A percentile compares a stretch with the other conserved stretches of the same genome.
Conservation (phyloP, 1,139 yeast species). For the Hemisphaericaspora subhashii region DNA sequence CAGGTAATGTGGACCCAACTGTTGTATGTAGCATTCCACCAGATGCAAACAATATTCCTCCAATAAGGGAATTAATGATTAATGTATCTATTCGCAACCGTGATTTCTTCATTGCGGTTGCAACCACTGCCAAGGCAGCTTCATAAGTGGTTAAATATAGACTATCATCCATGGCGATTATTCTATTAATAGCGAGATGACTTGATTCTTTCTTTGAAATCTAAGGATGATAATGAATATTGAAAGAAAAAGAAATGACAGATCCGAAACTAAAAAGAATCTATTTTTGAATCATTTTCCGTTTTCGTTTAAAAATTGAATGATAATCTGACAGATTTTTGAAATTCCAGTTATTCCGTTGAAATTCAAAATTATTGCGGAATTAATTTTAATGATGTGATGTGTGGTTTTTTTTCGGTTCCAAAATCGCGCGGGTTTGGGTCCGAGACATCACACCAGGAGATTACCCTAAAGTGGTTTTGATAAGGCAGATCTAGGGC, state of each 20-base stretch:
- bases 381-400: background rate
- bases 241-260: background rate
- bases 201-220: too few relatives aligned
- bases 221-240: too few relatives aligned
- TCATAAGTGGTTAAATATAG: constrained; percentile 72
- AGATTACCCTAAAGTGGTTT: too few relatives aligned
- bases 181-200: background rate
- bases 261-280: too few relatives aligned
- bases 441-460: too few relatives aligned
- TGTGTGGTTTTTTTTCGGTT: background rate
- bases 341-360: too few relatives aligned
- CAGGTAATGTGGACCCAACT: constrained; percentile 53
- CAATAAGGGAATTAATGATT: constrained; percentile 61
- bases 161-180: constrained; percentile 44
- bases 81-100: constrained; percentile 60
- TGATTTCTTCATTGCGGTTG: constrained; percentile 80
- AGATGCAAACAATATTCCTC: constrained; percentile 65
- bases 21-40: constrained; percentile 73
- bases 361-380: too few relatives aligned
- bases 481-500: too few relatives aligned
- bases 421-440: background rate
- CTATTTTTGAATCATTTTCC: too few relatives aligned
- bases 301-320: too few relatives aligned
- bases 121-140: constrained; percentile 78
- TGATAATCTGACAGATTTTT: too few relatives aligned